Conservation (phyloP, 306 rosid genomes). For the Malus sylvestris region DNA sequence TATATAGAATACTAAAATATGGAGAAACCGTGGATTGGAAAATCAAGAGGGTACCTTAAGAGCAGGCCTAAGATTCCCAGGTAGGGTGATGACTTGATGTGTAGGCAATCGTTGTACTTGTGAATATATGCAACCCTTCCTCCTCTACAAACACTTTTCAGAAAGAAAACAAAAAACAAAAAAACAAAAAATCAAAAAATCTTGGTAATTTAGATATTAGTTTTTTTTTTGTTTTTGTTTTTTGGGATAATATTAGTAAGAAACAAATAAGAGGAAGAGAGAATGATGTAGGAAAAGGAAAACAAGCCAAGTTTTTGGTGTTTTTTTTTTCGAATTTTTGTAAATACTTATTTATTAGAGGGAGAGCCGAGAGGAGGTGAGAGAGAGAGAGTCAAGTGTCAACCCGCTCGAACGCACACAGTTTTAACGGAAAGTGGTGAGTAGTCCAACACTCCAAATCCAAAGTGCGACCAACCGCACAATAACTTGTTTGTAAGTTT, state of each 20-base stretch:
- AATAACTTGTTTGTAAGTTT: no score
- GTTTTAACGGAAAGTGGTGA: background rate
- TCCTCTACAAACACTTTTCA: background rate
- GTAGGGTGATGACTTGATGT: slow-evolving; percentile 13
- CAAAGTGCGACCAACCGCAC: no score
- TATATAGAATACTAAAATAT: background rate
- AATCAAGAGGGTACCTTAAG: slow-evolving; percentile 10
- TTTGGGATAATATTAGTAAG: background rate
- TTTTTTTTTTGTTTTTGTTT: background rate
- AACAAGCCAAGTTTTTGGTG: background rate
- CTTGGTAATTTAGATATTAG: background rate
- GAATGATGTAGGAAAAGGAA: background rate
- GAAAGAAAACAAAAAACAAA: no score
- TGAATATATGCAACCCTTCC: background rate
- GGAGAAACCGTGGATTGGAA: background rate
- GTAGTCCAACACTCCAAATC: background rate
- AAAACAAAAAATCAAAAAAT: background rate
- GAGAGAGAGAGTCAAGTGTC: background rate
- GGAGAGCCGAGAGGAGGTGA: background rate
- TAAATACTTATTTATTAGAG: background rate
- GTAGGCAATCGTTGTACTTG: background rate
- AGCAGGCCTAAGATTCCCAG: background rate
- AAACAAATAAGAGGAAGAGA: background rate
- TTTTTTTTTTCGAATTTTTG: background rate
- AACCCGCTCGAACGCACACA: background rate